Conservation (phyloP, 164 flowering plant genomes). For the Dillenia turbinata region DNA sequence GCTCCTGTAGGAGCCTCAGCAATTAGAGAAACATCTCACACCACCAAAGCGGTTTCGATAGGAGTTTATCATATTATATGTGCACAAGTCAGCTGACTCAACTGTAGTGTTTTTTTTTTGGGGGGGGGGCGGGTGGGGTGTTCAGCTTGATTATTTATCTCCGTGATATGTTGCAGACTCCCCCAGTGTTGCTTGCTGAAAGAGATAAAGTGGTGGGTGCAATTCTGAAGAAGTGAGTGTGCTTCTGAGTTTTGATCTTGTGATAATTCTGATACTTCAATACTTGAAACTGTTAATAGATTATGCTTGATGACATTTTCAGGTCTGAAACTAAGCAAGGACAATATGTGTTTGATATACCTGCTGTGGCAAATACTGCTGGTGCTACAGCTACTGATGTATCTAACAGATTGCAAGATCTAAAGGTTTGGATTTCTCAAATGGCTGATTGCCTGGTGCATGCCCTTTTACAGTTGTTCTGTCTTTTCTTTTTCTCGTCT, state of each 20-base stretch:
- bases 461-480: not conserved
- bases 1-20: too few species aligned
- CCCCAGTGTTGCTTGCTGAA: conserved; percentile 62
- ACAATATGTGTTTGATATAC: conserved; percentile 74
- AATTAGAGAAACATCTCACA: too few species aligned
- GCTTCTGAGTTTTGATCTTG: not conserved
- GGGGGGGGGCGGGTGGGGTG: too few species aligned
- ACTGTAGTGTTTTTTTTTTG: too few species aligned
- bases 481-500: not conserved
- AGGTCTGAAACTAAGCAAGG: conserved; percentile 86
- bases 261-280: conserved; percentile 3
- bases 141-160: too few species aligned
- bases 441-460: not conserved
- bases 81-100: too few species aligned
- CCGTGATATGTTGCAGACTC: conserved; percentile 42
- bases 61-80: too few species aligned
- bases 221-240: conserved; percentile 67
- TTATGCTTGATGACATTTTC: conserved; percentile 15
- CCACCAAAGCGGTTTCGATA: too few species aligned
- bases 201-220: conserved; percentile 61
- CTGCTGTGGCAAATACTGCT: conserved; percentile 66
- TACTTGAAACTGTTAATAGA: not conserved
- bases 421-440: conserved; percentile 52
- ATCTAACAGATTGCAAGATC: conserved; percentile 47
- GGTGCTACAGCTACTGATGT: conserved; percentile 46